phyloP scores from a whole-genome alignment of 1,284 basidiomycete genomes.

The Farysia itapuensis region DNA sequence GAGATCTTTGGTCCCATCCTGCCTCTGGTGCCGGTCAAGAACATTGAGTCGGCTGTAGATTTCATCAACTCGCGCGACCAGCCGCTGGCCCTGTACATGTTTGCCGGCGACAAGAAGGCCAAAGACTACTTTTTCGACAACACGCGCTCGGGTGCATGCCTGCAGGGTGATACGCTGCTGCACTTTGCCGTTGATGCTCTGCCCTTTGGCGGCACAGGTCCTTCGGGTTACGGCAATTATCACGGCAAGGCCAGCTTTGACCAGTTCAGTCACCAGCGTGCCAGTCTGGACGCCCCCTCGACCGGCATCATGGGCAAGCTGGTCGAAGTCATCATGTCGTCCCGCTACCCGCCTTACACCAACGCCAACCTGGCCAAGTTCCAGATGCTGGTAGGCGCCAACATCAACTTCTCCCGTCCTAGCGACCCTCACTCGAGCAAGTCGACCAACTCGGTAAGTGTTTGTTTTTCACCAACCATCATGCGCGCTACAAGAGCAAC shows the following conservation, averaged over 20 bases:
- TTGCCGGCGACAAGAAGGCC: slow-evolving; percentile 67
- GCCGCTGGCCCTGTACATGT: slow-evolving; percentile 76
- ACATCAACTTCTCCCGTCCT: slow-evolving; percentile 38
- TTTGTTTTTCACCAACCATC: too few relatives aligned
- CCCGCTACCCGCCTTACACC: slow-evolving; percentile 61
- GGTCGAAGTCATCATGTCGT: slow-evolving; percentile 58
- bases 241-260: slow-evolving; percentile 64
- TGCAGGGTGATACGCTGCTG: slow-evolving; percentile 40
- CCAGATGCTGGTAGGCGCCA: slow-evolving; percentile 22
- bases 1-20: slow-evolving; percentile 78
- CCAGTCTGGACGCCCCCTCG: slow-evolving; percentile 62
- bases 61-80: slow-evolving; percentile 66
- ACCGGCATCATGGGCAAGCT: slow-evolving; percentile 53
- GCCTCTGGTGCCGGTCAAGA: slow-evolving; percentile 73
- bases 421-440: slow-evolving; percentile 42
- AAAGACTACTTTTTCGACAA: slow-evolving; percentile 65
- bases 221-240: slow-evolving; percentile 63
- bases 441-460: slow-evolving; percentile 34
- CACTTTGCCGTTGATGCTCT: slow-evolving; percentile 66
- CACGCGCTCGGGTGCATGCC: slow-evolving; percentile 44
- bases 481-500: too few relatives aligned
- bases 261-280: slow-evolving; percentile 64
- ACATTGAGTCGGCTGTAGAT: slow-evolving; percentile 47
- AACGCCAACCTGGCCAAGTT: slow-evolving; percentile 43
- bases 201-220: slow-evolving; percentile 65